These are phyloP conservation scores for Hysterangium stoloniferum DNA, from an alignment of 768 basidiomycete species.

Conservation along the genomic window DNA sequence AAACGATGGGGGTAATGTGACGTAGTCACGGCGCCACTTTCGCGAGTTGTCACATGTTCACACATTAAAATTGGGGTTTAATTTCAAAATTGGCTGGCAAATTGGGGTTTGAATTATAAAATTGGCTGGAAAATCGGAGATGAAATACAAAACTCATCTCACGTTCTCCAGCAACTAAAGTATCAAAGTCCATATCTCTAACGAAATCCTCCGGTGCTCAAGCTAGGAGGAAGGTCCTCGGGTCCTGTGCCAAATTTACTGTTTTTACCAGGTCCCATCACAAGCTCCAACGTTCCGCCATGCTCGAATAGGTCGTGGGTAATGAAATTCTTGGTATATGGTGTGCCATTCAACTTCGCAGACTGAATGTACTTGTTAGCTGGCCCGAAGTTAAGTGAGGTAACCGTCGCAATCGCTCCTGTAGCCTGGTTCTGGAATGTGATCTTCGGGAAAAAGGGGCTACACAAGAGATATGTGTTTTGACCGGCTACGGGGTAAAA, in stretches of 20 bases:
- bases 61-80: background rate
- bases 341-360: conserved; percentile 14
- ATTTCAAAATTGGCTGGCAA: background rate
- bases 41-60: background rate
- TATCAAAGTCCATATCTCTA: background rate
- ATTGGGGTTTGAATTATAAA: background rate
- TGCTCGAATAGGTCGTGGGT: conserved; percentile 13
- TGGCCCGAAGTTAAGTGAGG: conserved; percentile 13
- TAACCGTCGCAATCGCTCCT: conserved; percentile 11
- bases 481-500: conserved; percentile 16
- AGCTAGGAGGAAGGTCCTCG: conserved; percentile 13
- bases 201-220: conserved; percentile 9
- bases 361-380: conserved; percentile 18
- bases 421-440: conserved; percentile 12
- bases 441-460: conserved; percentile 15
- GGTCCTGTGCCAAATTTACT: conserved; percentile 12
- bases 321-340: conserved; percentile 16
- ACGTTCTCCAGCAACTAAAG: background rate
- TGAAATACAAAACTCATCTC: background rate
- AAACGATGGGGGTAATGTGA: too few relatives aligned
- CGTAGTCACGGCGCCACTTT: background rate
- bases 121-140: background rate
- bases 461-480: conserved; percentile 15
- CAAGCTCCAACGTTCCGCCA: conserved; percentile 15
- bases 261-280: conserved; percentile 10